Percentiles rank a stretch among this genome's conserved stretches.
Evolutionary conservation across 495 filamentous ascomycete genomes (phyloP).

Genomic region (Parmelia sp.): DNA sequence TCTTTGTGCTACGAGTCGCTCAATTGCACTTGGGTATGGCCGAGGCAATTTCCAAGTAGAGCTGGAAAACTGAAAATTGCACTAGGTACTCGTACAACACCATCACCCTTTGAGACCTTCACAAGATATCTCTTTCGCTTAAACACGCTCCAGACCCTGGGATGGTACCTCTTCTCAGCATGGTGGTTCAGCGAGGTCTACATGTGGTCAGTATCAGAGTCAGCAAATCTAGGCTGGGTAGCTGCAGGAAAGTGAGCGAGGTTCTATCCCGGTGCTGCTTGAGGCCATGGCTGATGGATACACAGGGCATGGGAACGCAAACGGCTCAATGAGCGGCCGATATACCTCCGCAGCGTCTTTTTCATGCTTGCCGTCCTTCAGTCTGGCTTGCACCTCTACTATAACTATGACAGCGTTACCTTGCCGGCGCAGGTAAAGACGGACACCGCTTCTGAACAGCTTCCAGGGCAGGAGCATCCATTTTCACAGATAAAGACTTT

Average conservation of each 20-base stretch:
- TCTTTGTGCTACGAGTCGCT: constrained; percentile 79
- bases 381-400: constrained; percentile 59
- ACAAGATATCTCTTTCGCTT: constrained; percentile 46
- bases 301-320: constrained; percentile 58
- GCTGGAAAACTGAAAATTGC: constrained; percentile 19
- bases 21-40: constrained; percentile 61
- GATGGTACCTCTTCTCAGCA: constrained; percentile 71
- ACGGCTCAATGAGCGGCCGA: constrained; percentile 77
- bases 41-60: not conserved
- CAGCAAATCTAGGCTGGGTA: constrained; percentile 63
- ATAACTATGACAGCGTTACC: constrained; percentile 65
- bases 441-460: constrained; percentile 35
- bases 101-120: constrained; percentile 60
- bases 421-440: constrained; percentile 42
- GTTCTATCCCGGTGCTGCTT: not conserved
- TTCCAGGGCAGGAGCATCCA: constrained; percentile 31
- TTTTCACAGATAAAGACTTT: constrained; percentile 20
- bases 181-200: constrained; percentile 79
- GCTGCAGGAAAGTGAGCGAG: constrained; percentile 52
- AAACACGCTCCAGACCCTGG: constrained; percentile 57
- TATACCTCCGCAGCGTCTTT: constrained; percentile 72
- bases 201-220: constrained; percentile 62
- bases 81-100: constrained; percentile 50
- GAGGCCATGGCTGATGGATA: constrained; percentile 15
- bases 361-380: constrained; percentile 62